Evolutionary conservation across 257 asterid genomes (phyloP).

Genomic region (Ajuga chamaepitys): DNA sequence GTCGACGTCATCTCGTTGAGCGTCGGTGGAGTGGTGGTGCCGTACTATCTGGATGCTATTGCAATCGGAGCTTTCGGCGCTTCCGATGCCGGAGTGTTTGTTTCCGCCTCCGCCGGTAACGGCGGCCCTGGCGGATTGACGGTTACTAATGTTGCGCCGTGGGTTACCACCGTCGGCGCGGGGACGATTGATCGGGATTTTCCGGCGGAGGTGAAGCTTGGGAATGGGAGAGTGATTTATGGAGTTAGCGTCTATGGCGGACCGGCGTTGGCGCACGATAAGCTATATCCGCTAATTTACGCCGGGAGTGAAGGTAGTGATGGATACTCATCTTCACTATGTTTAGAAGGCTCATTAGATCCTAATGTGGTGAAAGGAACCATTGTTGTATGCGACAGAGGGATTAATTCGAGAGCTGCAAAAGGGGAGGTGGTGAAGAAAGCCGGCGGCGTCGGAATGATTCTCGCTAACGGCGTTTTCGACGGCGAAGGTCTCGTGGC

Average conservation of each 20-base stretch:
- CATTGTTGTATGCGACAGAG: slow-evolving; percentile 71
- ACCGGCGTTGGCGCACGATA: slow-evolving; percentile 47
- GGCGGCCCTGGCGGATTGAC: slow-evolving; percentile 86
- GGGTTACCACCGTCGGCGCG: slow-evolving; percentile 92
- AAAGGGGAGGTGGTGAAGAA: slow-evolving; percentile 85
- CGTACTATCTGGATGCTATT: slow-evolving; percentile 72
- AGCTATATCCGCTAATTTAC: slow-evolving; percentile 59
- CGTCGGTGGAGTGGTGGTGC: slow-evolving; percentile 83
- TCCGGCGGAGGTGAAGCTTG: slow-evolving; percentile 74
- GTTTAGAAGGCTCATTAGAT: slow-evolving; percentile 68
- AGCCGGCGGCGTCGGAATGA: slow-evolving; percentile 86
- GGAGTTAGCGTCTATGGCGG: slow-evolving; percentile 80
- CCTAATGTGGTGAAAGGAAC: slow-evolving; percentile 53
- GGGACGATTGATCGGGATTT: slow-evolving; percentile 82
- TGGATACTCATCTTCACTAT: slow-evolving; percentile 69
- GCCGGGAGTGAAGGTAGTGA: slow-evolving; percentile 83
- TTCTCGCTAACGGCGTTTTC: slow-evolving; percentile 73
- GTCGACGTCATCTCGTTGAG: slow-evolving; percentile 80
- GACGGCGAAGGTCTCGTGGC: slow-evolving; percentile 88
- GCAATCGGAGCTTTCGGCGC: slow-evolving; percentile 84
- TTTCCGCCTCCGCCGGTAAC: slow-evolving; percentile 86
- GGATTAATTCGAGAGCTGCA: slow-evolving; percentile 67
- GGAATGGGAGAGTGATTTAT: slow-evolving; percentile 47
- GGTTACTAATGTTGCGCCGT: slow-evolving; percentile 80
- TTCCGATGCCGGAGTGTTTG: slow-evolving; percentile 58